A percentile compares a stretch with the other conserved stretches of the same genome.
Conservation (phyloP, 495 filamentous ascomycete species). For the Penicillium maclennaniae region DNA sequence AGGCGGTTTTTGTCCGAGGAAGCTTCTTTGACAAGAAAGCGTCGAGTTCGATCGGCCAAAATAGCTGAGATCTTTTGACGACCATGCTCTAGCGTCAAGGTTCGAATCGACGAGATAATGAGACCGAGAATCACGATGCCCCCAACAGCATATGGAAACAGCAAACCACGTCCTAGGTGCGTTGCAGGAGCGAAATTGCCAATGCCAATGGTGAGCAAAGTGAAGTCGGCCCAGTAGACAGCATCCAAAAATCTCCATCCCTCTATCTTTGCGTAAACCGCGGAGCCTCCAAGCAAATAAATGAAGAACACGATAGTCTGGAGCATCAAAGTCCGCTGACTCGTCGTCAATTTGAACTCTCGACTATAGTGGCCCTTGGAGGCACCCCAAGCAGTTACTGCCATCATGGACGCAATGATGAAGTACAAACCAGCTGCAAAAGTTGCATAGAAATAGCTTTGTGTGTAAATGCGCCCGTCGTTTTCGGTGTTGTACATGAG, state of each 20-base stretch:
- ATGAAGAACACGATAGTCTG: constrained; percentile 77
- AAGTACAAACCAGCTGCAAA: constrained; percentile 76
- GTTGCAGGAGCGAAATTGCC: constrained; percentile 64
- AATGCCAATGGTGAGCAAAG: constrained; percentile 79
- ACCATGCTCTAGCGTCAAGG: constrained; percentile 73
- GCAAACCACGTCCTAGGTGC: constrained; percentile 58
- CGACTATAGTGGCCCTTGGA: constrained; percentile 58
- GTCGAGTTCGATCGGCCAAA: constrained; percentile 66
- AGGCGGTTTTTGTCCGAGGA: constrained; percentile 10
- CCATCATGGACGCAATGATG: constrained; percentile 65
- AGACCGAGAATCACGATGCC: constrained; percentile 82
- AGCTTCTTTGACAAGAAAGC: constrained; percentile 43
- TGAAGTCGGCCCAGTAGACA: constrained; percentile 81
- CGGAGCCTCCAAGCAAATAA: constrained; percentile 70
- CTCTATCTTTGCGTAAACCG: constrained; percentile 69
- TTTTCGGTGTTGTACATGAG: constrained; percentile 20
- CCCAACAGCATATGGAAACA: constrained; percentile 77
- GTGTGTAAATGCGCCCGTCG: constrained; percentile 34
- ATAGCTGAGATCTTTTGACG: constrained; percentile 65
- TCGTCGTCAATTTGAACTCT: constrained; percentile 67
- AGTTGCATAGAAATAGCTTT: constrained; percentile 79
- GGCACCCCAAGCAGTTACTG: constrained; percentile 65
- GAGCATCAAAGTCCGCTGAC: constrained; percentile 81
- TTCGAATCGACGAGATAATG: constrained; percentile 77
- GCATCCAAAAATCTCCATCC: constrained; percentile 75